Evolutionary conservation across 1,284 basidiomycete genomes (phyloP).

Genomic region (Trichosporon inkin): DNA sequence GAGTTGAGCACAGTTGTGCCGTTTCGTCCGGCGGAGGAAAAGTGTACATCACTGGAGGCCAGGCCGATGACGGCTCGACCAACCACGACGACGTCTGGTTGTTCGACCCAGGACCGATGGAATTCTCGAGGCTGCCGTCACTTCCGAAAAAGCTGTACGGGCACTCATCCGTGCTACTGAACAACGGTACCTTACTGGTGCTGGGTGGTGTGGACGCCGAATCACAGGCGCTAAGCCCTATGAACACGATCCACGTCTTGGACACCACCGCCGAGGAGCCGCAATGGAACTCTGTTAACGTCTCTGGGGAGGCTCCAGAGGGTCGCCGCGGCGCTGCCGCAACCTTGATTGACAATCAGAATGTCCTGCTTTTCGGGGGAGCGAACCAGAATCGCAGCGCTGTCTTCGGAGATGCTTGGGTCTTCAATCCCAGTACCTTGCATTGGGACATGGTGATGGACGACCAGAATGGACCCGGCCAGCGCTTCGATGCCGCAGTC

Average conservation of each 20-base stretch:
- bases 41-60: slow-evolving; percentile 69
- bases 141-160: slow-evolving; percentile 66
- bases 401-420: slow-evolving; percentile 67
- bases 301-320: slow-evolving; percentile 53
- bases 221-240: slow-evolving; percentile 53
- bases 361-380: slow-evolving; percentile 71
- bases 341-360: slow-evolving; percentile 54
- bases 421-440: slow-evolving; percentile 61
- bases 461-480: slow-evolving; percentile 51
- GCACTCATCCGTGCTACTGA: slow-evolving; percentile 63
- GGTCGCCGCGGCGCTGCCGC: slow-evolving; percentile 67
- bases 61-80: slow-evolving; percentile 69
- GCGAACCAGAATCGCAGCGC: slow-evolving; percentile 59
- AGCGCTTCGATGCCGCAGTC: slow-evolving; percentile 68
- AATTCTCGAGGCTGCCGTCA: slow-evolving; percentile 59
- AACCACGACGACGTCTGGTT: slow-evolving; percentile 60
- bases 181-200: slow-evolving; percentile 65
- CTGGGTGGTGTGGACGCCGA: slow-evolving; percentile 64
- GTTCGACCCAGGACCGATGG: slow-evolving; percentile 55
- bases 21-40: slow-evolving; percentile 52
- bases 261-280: slow-evolving; percentile 56
- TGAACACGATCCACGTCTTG: slow-evolving; percentile 62
- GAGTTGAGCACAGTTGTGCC: slow-evolving; percentile 64
- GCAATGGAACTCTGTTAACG: slow-evolving; percentile 57
- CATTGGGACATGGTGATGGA: slow-evolving; percentile 31